Base-by-base conservation (phyloP, 2,329 filamentous ascomycete species). In the Fusarium oligoseptatum region DNA sequence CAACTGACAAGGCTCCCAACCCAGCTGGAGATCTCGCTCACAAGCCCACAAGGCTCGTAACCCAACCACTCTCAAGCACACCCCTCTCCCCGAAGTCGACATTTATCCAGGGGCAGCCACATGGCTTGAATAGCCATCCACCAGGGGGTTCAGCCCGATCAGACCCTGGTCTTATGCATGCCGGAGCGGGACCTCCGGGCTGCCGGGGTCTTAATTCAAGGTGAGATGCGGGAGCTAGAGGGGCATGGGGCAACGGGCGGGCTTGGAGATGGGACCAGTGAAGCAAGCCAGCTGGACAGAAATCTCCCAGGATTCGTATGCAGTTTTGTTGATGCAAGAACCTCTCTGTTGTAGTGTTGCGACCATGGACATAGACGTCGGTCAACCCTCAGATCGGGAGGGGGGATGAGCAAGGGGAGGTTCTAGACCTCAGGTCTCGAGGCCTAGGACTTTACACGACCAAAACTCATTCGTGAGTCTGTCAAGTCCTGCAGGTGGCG, bases 301-400 rank as follows among this genome's bases (percentile, higher is more conserved):
- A 12, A 27, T 39, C 27, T 65, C 24, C n/a, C 36, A 15, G 50
- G 24, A 45, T 45, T 29, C 9, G 43, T 29, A 14, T 63, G 8
- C 50, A 4, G 27, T 27, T n/a, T 20, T n/a, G 15, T 15, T 52
- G 29, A 37, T 52, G 34, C 24, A n/a, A 20, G 12, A 37, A 17
- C 45, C 12, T 29, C 11, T n/a, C n/a, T 8, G 41, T 60, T 50
- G 32, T 27, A 9, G 39, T 34, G 17, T 41, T 61, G 24, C 58
- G 24, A 29, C 58, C 68, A 75, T 75, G 57, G 50, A 75, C 61
- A 41, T 37, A 43, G 11, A 64, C 45, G 55, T 41, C 57, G 48
- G 56, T 27, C 39, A 50, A 39, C 20, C 52, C 32, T 36, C 48
- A 61, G 65, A 72, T 74, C 72, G 61, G 56, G 48, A 50, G 48